Evolutionary conservation across 306 rosid species (phyloP), one percentile per base, ranked within the genome.

Genomic region (Echinosophora koreensis): DNA sequence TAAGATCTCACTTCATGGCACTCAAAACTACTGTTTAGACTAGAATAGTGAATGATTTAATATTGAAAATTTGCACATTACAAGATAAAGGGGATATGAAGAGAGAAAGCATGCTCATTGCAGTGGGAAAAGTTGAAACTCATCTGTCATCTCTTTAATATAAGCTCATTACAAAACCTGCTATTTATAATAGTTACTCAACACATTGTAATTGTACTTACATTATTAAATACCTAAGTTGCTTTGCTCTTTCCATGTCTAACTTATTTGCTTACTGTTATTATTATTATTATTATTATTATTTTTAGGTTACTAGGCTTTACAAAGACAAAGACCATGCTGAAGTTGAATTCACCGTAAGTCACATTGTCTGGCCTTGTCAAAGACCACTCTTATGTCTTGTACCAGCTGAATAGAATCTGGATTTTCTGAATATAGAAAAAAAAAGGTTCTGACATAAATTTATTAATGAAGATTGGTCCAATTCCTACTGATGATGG

Each of bases 281-380:
- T 13, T 61, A 22, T 66, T 63, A 58, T 1, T 22, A 16, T 66
- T 65, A 44, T 13, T 61, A 22, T 66, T 63, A 58, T 1, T 22
- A 22, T n/a, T 69, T 85, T 64, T 44, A 94, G 98, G 96, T 92
- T 44, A 88, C 88, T 14, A 89, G 93, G 79, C 86, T 94, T 65
- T 94, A 82, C 94, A 90, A 77, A 85, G 93, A 82, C 86, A 90
- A 84, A 80, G 98, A 94, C 27, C 93, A 90, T 80, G 98, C 97
- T 35, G 98, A 94, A 84, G 66, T 94, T 35, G 98, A 94, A 87
- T 94, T 59, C 86, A 94, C 97, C 17, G 97, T 94, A 78, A 87
- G 96, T 88, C 11, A 42, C 27, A 8, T 59, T 16, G n/a, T 74
- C n/a, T 76, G 8, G 8, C 39, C 12, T 22, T 22, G n/a, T n/a